A percentile compares a stretch with the other conserved stretches of the same genome.
Evolutionary conservation across 1,139 yeast species (phyloP).

Genomic region (Suhomyces guaymorum): DNA sequence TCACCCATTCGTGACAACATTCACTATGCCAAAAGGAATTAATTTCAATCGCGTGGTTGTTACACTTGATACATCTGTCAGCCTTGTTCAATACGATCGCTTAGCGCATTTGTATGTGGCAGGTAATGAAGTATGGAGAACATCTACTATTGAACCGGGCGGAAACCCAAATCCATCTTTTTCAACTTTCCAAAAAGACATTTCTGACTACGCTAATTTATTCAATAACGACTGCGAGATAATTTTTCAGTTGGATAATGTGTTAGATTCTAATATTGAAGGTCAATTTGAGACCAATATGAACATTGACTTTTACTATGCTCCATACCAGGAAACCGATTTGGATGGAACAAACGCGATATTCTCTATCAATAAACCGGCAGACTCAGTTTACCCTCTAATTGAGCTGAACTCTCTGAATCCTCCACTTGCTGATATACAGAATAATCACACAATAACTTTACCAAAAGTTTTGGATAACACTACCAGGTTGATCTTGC

Average conservation of each 20-base stretch:
- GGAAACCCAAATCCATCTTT: constrained; percentile 27
- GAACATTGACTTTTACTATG: constrained; percentile 51
- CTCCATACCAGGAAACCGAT: neutral
- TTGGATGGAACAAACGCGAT: constrained; percentile 12
- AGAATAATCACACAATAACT: constrained; percentile 31
- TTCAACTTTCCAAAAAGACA: constrained; percentile 60
- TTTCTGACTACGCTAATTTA: constrained; percentile 55
- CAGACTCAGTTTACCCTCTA: constrained; percentile 36
- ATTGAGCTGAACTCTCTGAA: constrained; percentile 13
- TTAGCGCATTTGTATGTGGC: constrained; percentile 67
- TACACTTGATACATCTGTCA: constrained; percentile 56
- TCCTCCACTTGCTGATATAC: constrained; percentile 22
- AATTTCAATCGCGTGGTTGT: constrained; percentile 63
- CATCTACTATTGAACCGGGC: constrained; percentile 82
- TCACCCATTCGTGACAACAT: constrained; percentile 44
- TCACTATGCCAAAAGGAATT: constrained; percentile 36
- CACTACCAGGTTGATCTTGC: constrained; percentile 58
- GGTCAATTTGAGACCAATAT: constrained; percentile 64
- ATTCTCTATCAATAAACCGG: constrained; percentile 29
- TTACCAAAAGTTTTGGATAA: constrained; percentile 48
- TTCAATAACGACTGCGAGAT: constrained; percentile 42
- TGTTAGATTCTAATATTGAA: constrained; percentile 54
- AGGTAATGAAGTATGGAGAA: constrained; percentile 76
- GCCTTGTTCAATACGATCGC: constrained; percentile 76
- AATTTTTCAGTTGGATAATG: constrained; percentile 62